Evolutionary conservation across 2,329 filamentous ascomycete species (phyloP).

Genomic region (Thelonectria olida): DNA sequence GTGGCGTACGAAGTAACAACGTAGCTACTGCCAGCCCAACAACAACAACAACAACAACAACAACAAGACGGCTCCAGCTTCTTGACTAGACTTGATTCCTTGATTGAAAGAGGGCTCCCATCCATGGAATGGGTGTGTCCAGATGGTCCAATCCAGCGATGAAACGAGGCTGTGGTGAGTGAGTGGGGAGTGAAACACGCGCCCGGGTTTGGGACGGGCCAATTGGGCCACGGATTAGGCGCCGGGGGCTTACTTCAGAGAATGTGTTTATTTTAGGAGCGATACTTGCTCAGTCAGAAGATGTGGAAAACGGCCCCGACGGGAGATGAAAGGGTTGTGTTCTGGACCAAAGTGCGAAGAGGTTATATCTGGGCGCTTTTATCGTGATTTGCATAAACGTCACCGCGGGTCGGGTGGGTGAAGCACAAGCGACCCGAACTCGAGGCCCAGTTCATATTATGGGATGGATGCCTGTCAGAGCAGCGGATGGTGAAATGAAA

Average conservation of each 20-base stretch:
- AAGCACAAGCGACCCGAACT: not conserved
- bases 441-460: not conserved
- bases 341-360: no score
- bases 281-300: not conserved
- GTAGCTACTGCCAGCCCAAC: no score
- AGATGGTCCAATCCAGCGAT: slow-evolving; percentile 41
- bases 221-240: slow-evolving; percentile 43
- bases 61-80: slow-evolving; percentile 1
- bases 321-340: not conserved
- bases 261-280: slow-evolving; percentile 6
- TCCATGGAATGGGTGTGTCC: no score
- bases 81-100: not conserved
- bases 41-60: no score
- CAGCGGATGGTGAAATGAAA: slow-evolving; percentile 6
- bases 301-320: not conserved
- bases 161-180: slow-evolving; percentile 34
- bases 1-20: not conserved
- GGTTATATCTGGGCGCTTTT: no score
- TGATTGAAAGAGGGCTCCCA: slow-evolving; percentile 13
- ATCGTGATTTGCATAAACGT: slow-evolving; percentile 9
- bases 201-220: slow-evolving; percentile 33
- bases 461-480: slow-evolving; percentile 14
- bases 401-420: not conserved
- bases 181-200: slow-evolving; percentile 39
- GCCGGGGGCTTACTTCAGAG: slow-evolving; percentile 31